Evolutionary conservation across 1,284 basidiomycete species (phyloP).

Genomic region (Malassezia sp.): DNA sequence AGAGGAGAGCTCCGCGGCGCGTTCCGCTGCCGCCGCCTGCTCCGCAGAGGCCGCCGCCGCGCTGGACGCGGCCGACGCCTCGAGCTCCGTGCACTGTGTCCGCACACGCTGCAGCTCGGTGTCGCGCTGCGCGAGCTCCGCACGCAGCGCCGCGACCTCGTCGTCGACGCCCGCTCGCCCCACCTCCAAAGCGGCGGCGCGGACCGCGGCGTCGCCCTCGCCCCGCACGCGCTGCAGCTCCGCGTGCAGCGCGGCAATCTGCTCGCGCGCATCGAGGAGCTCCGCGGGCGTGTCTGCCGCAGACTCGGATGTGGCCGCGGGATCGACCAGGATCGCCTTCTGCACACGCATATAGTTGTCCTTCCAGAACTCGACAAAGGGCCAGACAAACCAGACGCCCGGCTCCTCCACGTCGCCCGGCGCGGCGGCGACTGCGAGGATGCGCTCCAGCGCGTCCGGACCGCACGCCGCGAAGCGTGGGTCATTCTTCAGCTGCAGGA

Average conservation of each 20-base stretch:
- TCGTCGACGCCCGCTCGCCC: constrained; percentile 16
- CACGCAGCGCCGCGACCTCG: constrained; percentile 16
- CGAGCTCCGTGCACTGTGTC: not conserved
- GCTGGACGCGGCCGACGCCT: not conserved
- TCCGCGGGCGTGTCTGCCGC: constrained; percentile 26
- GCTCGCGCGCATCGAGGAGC: constrained; percentile 37
- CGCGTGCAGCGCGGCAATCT: constrained; percentile 25
- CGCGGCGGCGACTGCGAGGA: constrained; percentile 20
- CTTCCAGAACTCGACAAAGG: constrained; percentile 98
- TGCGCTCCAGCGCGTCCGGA: constrained; percentile 56
- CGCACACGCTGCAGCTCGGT: not conserved
- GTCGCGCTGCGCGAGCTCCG: not conserved
- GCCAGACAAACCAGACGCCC: constrained; percentile 86
- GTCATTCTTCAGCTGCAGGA: constrained; percentile 76
- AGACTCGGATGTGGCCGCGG: constrained; percentile 19
- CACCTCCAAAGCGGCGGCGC: constrained; percentile 20
- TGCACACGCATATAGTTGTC: constrained; percentile 55
- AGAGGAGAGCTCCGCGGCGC: no score
- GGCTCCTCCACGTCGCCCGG: constrained; percentile 15
- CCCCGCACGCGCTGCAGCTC: constrained; percentile 15
- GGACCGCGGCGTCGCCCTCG: constrained; percentile 15
- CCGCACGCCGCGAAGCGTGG: constrained; percentile 76
- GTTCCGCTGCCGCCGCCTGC: no score
- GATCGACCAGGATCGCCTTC: constrained; percentile 36
- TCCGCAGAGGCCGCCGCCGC: not conserved